phyloP scores from a whole-genome alignment of 305 asterid genomes.

The Fraxinus angustifolia region DNA sequence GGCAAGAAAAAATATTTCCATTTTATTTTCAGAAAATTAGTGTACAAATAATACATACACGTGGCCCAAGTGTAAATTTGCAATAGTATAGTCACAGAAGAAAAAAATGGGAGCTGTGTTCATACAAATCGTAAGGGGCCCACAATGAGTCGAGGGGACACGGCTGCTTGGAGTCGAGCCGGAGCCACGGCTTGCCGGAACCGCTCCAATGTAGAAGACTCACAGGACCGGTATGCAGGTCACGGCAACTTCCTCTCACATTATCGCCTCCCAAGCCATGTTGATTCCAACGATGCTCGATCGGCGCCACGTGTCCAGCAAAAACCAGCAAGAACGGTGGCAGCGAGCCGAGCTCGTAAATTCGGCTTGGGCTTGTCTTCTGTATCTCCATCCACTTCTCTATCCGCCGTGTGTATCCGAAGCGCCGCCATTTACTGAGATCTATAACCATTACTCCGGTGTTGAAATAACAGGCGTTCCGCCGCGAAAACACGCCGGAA shows the following conservation, averaged over 20 bases:
- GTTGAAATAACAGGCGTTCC: slow-evolving; percentile 40
- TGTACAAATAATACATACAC: background rate
- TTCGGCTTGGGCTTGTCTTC: slow-evolving; percentile 23
- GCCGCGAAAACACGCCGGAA: slow-evolving; percentile 21
- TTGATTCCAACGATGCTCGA: slow-evolving; percentile 33
- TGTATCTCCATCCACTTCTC: slow-evolving; percentile 40
- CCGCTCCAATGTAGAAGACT: slow-evolving; percentile 39
- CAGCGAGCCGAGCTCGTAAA: slow-evolving; percentile 36
- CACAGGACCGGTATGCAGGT: slow-evolving; percentile 33
- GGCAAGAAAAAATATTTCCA: background rate
- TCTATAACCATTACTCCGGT: slow-evolving; percentile 36
- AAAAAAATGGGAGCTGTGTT: background rate
- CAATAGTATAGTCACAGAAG: background rate
- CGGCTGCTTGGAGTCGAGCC: slow-evolving; percentile 25
- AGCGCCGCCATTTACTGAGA: slow-evolving; percentile 29
- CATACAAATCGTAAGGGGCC: slow-evolving; percentile 33
- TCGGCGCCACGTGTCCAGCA: slow-evolving; percentile 31
- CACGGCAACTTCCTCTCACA: slow-evolving; percentile 32
- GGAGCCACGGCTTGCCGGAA: slow-evolving; percentile 35
- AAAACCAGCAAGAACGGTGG: slow-evolving; percentile 33
- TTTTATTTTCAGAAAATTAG: background rate
- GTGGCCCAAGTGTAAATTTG: background rate
- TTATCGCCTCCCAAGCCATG: slow-evolving; percentile 40
- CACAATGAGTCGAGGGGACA: slow-evolving; percentile 29
- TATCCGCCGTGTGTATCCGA: slow-evolving; percentile 29